A percentile compares a stretch with the other conserved stretches of the same genome.
Conservation (phyloP, 768 basidiomycete genomes). For the Leucocoprinus leucothites region DNA sequence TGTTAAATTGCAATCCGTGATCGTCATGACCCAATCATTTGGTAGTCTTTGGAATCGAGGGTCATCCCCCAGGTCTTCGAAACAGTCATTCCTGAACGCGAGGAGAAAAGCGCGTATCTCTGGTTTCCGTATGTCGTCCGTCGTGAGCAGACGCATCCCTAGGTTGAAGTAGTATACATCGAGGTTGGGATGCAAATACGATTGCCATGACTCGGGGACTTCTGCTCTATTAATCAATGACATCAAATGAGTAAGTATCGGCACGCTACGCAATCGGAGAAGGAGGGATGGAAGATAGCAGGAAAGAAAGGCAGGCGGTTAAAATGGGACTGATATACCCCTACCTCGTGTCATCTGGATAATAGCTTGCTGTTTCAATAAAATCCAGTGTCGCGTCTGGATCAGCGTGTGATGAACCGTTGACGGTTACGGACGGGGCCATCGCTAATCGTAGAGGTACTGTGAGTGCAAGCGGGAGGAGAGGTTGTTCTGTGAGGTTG, state of each 20-base stretch:
- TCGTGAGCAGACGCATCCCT: constrained; percentile 32
- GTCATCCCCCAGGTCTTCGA: constrained; percentile 30
- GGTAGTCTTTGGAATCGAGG: constrained; percentile 27
- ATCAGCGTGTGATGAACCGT: background rate
- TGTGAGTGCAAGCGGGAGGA: background rate
- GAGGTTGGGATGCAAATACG: constrained; percentile 40
- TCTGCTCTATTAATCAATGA: constrained; percentile 15
- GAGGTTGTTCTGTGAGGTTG: too few relatives aligned
- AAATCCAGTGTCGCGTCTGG: constrained; percentile 13
- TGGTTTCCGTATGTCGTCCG: constrained; percentile 35
- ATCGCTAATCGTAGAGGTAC: background rate
- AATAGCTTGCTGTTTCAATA: constrained; percentile 16
- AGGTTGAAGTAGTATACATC: constrained; percentile 41
- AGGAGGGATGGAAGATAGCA: constrained; percentile 2
- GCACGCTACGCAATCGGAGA: background rate
- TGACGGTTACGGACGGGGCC: background rate
- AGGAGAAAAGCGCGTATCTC: constrained; percentile 29
- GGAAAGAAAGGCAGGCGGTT: constrained; percentile 8
- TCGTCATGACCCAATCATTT: constrained; percentile 36
- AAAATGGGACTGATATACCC: constrained; percentile 12
- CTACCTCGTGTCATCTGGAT: constrained; percentile 14
- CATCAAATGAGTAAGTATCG: constrained; percentile 11
- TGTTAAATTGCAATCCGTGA: constrained; percentile 30
- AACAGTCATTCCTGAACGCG: constrained; percentile 33
- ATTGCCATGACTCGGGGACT: constrained; percentile 29